Percentiles rank a stretch among this genome's conserved stretches.
phyloP scores from a whole-genome alignment of 495 filamentous ascomycete species.

The Trichoderma gamsii region DNA sequence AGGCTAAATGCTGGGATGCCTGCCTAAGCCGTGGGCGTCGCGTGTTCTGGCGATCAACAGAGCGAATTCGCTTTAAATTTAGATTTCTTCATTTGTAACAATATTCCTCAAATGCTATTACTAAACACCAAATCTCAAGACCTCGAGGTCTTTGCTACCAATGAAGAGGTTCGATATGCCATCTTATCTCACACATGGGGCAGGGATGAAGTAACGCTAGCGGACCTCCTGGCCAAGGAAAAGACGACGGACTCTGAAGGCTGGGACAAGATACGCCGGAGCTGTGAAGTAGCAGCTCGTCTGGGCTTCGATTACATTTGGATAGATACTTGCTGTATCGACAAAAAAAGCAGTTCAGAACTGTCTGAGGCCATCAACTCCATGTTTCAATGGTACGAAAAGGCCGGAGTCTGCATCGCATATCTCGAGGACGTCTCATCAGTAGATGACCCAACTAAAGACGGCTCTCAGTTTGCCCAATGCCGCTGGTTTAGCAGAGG shows the following conservation, averaged over 20 bases:
- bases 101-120: conserved; percentile 25
- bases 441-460: not conserved
- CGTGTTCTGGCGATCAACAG: not conserved
- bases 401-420: conserved; percentile 34
- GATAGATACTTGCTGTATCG: conserved; percentile 40
- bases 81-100: not conserved
- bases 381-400: conserved; percentile 38
- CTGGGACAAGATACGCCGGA: conserved; percentile 23
- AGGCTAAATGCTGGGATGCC: not conserved
- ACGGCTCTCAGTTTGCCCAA: not conserved
- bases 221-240: conserved; percentile 23
- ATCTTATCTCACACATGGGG: conserved; percentile 37
- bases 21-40: not conserved
- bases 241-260: conserved; percentile 25
- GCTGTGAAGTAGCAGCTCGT: conserved; percentile 21
- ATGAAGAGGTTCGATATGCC: conserved; percentile 27
- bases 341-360: conserved; percentile 41
- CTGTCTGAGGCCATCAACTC: conserved; percentile 41
- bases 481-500: conserved; percentile 36
- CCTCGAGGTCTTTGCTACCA: conserved; percentile 27
- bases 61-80: not conserved
- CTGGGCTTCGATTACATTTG: conserved; percentile 27
- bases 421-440: conserved; percentile 32
- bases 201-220: conserved; percentile 27
- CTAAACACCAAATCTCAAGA: conserved; percentile 26